Percentiles rank a stretch among this genome's conserved stretches.
Evolutionary conservation across 2,329 filamentous ascomycete genomes (phyloP).

Genomic region (Immersiporthe knoxdaviesiana): DNA sequence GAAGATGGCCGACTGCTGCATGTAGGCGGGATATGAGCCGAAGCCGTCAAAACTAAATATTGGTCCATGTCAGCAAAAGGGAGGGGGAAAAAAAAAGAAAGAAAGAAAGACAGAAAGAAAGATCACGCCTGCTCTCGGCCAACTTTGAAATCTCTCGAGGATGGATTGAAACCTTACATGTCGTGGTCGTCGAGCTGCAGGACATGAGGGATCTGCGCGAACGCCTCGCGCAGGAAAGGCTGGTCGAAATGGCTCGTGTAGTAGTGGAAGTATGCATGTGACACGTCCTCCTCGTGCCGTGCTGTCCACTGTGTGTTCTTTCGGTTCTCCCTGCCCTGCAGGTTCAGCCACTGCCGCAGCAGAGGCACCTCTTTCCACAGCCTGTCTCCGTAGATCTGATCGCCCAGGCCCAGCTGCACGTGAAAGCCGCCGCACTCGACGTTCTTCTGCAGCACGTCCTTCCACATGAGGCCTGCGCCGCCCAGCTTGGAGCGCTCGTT

Average conservation of each 20-base stretch:
- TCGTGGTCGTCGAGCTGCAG: constrained; percentile 96
- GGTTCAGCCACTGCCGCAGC: constrained; percentile 92
- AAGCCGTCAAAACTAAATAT: constrained; percentile 84
- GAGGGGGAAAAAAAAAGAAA: no score
- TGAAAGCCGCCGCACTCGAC: constrained; percentile 96
- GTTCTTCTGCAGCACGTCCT: constrained; percentile 96
- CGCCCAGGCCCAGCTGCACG: constrained; percentile 86
- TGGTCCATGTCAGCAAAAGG: constrained; percentile 26
- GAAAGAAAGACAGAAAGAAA: no score
- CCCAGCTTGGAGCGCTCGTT: constrained; percentile 85
- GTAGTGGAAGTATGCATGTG: constrained; percentile 97
- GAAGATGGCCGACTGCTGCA: constrained; percentile 97
- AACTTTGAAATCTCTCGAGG: constrained; percentile 91
- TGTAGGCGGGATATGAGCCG: constrained; percentile 95
- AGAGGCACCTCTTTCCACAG: constrained; percentile 95
- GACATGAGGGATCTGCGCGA: constrained; percentile 94
- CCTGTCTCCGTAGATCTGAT: constrained; percentile 93
- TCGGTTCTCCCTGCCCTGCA: constrained; percentile 89
- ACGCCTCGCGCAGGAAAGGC: constrained; percentile 89
- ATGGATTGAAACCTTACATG: constrained; percentile 69
- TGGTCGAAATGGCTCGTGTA: constrained; percentile 99
- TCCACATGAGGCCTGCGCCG: constrained; percentile 96
- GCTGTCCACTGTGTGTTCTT: constrained; percentile 92
- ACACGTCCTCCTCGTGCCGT: constrained; percentile 91
- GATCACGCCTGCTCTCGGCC: constrained; percentile 54